phyloP scores from a whole-genome alignment of 352 stramenopile genomes.

The Globisporangium radiosum region DNA sequence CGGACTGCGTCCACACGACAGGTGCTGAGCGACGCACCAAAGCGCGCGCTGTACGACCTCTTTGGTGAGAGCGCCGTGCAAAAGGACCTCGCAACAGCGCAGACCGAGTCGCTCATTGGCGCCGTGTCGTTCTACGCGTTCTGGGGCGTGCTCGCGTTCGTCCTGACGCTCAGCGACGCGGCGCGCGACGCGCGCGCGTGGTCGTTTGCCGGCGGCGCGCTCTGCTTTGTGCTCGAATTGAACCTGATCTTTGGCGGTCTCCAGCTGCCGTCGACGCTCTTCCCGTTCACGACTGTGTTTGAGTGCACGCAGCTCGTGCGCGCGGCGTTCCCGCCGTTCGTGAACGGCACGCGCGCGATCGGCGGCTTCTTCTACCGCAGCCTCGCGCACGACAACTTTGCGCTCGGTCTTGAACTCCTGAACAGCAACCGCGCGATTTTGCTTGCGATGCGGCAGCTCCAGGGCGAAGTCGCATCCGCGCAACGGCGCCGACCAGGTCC shows the following conservation, averaged over 20 bases:
- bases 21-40: constrained; percentile 85
- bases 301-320: constrained; percentile 91
- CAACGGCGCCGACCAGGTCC: constrained; percentile 34
- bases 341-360: constrained; percentile 96
- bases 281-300: constrained; percentile 84
- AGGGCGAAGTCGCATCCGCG: constrained; percentile 57
- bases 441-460: constrained; percentile 69
- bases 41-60: constrained; percentile 94
- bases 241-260: constrained; percentile 78
- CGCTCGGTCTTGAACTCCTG: constrained; percentile 63
- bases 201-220: constrained; percentile 90
- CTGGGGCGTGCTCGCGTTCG: constrained; percentile 94
- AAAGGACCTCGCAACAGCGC: constrained; percentile 84
- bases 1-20: constrained; percentile 2
- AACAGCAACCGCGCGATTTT: constrained; percentile 81
- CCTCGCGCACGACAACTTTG: constrained; percentile 65
- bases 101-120: constrained; percentile 88
- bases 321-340: constrained; percentile 91
- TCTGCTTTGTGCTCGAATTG: constrained; percentile 93
- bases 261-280: constrained; percentile 49
- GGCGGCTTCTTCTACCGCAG: constrained; percentile 86
- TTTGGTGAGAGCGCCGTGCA: constrained; percentile 89
- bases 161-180: constrained; percentile 92
- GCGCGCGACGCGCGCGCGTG: constrained; percentile 87
- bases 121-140: constrained; percentile 94